Base-by-base conservation (phyloP, 2,329 filamentous ascomycete species). In the Diplodia seriata region DNA sequence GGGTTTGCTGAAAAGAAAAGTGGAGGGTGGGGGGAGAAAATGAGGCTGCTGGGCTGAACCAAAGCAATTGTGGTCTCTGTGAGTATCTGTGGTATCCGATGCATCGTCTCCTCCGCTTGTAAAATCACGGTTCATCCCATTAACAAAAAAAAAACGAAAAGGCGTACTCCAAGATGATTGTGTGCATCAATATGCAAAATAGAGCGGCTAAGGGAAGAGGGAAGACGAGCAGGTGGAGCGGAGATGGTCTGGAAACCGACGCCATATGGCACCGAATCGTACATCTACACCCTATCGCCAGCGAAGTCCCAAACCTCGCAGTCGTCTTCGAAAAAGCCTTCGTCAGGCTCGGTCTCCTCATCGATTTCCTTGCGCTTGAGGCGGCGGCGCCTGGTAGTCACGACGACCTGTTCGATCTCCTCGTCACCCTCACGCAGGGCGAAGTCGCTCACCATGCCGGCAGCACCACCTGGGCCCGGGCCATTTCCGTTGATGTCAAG, bases 261-360 rank as follows among this genome's bases (percentile, higher is more conserved):
- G 38, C 8, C 14, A n/a, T n/a, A 51, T 38, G 6, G 40, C 23
- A 3, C n/a, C 29, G 43, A n/a, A 9, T 11, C 7, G 14, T 8
- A 18, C 23, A 49, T 67, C 76, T 69, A 80, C 0, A 87, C 85
- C 54, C 85, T 78, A 70, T 87, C 85, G 63, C 82, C 80, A 15
- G 93, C 91, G 85, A 95, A 96, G 80, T 97, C 93, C 70, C 97
- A 85, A 68, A 97, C 91, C 77, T 97, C 93, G 72, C 92, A 95
- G 76, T 96, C 93, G 76, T 97, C 92, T 79, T 97, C 93, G 74
- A 97, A 97, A 78, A 97, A 96, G 2, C 90, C 78, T 49, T 81
- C 91, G 66, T 87, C 87, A 68, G 92, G 90, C 54, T 89, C 89
- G 56, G 76, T 78, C 23, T 69, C 71, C 49, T 79, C 76, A 36